These are phyloP conservation scores for Pythium oligandrum DNA, from an alignment of 352 stramenopile species.

Conservation along the genomic window DNA sequence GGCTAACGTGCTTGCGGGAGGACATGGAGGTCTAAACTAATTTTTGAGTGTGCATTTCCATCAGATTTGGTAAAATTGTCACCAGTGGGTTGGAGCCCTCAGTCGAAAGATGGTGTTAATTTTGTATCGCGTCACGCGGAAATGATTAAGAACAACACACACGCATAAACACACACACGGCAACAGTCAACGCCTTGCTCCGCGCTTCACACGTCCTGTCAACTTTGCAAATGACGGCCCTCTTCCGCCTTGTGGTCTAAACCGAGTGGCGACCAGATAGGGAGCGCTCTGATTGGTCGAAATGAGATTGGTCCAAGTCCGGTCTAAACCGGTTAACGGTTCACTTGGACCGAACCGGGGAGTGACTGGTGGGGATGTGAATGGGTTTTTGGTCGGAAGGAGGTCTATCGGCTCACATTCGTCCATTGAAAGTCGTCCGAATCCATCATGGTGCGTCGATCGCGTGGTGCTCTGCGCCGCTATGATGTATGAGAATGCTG, in stretches of 20 bases:
- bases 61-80: constrained; percentile 31
- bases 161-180: neutral
- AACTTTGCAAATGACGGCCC: neutral
- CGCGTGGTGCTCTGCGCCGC: neutral
- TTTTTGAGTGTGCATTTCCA: constrained; percentile 14
- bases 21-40: neutral
- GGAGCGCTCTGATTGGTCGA: constrained; percentile 10
- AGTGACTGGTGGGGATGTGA: constrained; percentile 21
- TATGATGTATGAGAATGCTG: neutral
- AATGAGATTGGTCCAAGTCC: constrained; percentile 1
- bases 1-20: neutral
- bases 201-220: neutral
- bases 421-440: constrained; percentile 79
- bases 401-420: constrained; percentile 30
- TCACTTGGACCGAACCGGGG: constrained; percentile 5
- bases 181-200: neutral
- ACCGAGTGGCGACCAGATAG: neutral
- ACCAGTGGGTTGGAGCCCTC: constrained; percentile 33
- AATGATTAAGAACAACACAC: constrained; percentile 3
- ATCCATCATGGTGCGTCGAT: constrained; percentile 79
- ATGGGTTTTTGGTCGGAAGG: neutral
- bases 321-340: constrained; percentile 6
- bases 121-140: constrained; percentile 31
- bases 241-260: constrained; percentile 1
- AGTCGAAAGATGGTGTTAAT: constrained; percentile 42